Evolutionary conservation across 257 asterid species (phyloP), one percentile per base, ranked within the genome.

Genomic region (Pogostemon cablin): DNA sequence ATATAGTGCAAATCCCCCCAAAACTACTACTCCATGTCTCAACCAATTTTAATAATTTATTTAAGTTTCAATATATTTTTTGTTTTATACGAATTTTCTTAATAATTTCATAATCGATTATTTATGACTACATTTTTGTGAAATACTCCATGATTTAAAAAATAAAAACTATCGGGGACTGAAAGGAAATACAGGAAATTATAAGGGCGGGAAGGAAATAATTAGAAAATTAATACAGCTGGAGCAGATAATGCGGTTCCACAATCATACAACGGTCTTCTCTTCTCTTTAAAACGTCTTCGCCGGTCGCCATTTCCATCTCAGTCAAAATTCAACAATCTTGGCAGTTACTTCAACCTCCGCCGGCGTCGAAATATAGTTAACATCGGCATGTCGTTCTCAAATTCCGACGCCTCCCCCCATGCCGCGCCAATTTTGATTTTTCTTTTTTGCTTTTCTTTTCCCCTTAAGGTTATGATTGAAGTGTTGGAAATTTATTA

Each of bases 201-300:
- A 17, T 39, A 9, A 55, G 77, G 75, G 60, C 17, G 42, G 49
- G 53, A 52, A 62, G 3, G 25, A 38, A 52, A 69, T 72, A 43
- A 52, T 64, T 40, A 20, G 0, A 15, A 34, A 17, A 25, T 9
- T 3, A 44, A 66, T 74, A 74, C 72, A 65, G 84, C 71, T 77
- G 86, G 88, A 81, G 76, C 74, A 67, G 75, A 81, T 84, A 72
- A 78, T 89, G 96, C 79, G 65, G 75, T 84, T 86, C 91, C 96
- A 81, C 88, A 72, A 84, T 82, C 83, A 35, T 61, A 20, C 8
- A 79, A 81, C 87, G 68, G 68, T 76, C 71, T 39, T 62, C 55
- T 70, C 74, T 57, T 57, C 86, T 88, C 88, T 81, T 78, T 76
- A 78, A 85, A 79, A 72, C 65, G 77, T 74, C 82, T 46, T 15